Evolutionary conservation across 352 stramenopile species (phyloP), one percentile per base, ranked within the genome.

Genomic region (Pythium oligandrum): DNA sequence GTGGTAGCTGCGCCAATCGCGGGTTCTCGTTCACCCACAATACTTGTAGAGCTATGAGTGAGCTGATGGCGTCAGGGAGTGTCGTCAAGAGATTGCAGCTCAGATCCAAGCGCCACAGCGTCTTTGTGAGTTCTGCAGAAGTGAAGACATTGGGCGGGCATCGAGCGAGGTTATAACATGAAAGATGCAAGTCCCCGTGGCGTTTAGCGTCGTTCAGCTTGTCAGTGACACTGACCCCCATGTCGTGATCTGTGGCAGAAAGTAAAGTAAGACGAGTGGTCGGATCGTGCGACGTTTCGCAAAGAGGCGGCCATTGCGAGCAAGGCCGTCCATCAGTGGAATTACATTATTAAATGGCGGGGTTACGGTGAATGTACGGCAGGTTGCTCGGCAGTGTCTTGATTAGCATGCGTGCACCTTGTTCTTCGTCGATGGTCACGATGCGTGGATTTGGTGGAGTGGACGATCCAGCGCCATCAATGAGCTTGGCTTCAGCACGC

Each of bases 361-460:
- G 91, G 66, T 98, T 98, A 42, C 91, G 87, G 70, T 98, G 92
- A 52, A 97, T 95, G 63, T 98, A 98, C 4, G 91, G 87, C 48
- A 98, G 71, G 59, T 98, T 97, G 57, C 88, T 96, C 11, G 90
- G 57, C 11, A 90, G 68, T 26, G 79, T 86, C 64, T 96, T 97
- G 64, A 96, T 90, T 48, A 89, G 76, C 70, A 97, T 71, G 34
- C 90, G 77, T 17, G 69, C 64, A 10, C 89, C 90, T 40, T 94
- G 69, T 57, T 97, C 88, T 55, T 97, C 86, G 48, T 95, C 86
- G 56, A 97, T 87, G 8, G 72, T 96, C 46, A 96, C 88, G 4
- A 96, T 67, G 10, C 83, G 73, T 35, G 93, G 90, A 40, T 79
- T 71, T n/a, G 77, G 51, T 33, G 53, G 43, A 10, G 40, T 44